A percentile compares a stretch with the other conserved stretches of the same genome.
These are phyloP conservation scores for Shiraia bambusicola DNA, from an alignment of 2,329 filamentous ascomycete species.

Conservation along the genomic window DNA sequence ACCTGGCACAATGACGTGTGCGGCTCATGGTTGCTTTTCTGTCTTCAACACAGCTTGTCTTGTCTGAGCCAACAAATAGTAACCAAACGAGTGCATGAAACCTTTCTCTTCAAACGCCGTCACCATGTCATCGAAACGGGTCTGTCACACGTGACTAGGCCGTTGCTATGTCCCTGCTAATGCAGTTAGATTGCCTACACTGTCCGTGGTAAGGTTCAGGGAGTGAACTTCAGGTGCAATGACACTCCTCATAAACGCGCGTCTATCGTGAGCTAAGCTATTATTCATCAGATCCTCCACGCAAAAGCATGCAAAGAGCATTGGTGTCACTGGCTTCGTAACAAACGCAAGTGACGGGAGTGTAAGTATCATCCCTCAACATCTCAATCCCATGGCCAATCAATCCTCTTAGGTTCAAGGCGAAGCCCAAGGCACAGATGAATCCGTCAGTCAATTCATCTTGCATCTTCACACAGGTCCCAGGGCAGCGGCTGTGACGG, in stretches of 20 bases:
- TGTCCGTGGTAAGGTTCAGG: conserved; percentile 52
- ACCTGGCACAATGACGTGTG: conserved; percentile 12
- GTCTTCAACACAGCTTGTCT: not conserved
- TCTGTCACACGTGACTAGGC: conserved; percentile 16
- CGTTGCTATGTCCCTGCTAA: conserved; percentile 17
- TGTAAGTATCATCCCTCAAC: conserved; percentile 27
- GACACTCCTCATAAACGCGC: too few relatives aligned
- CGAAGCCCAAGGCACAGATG: conserved; percentile 76
- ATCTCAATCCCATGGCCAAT: not conserved
- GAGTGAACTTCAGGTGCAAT: conserved; percentile 52
- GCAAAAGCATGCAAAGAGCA: conserved; percentile 45
- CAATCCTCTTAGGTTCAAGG: conserved; percentile 69
- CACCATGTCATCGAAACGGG: conserved; percentile 40
- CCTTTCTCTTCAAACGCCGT: conserved; percentile 30
- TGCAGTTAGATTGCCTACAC: conserved; percentile 49
- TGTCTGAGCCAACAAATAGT: conserved; percentile 24
- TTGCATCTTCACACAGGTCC: conserved; percentile 76
- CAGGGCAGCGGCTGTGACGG: conserved; percentile 68
- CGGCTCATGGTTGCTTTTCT: not conserved
- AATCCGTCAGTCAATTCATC: conserved; percentile 67
- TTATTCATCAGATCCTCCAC: conserved; percentile 37
- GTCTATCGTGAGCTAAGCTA: too few relatives aligned
- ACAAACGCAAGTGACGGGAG: conserved; percentile 51
- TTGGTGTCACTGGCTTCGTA: conserved; percentile 51
- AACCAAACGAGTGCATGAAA: conserved; percentile 23